Evolutionary conservation across 495 filamentous ascomycete species (phyloP), one percentile per base, ranked within the genome.

Genomic region (Aspergillus campestris): DNA sequence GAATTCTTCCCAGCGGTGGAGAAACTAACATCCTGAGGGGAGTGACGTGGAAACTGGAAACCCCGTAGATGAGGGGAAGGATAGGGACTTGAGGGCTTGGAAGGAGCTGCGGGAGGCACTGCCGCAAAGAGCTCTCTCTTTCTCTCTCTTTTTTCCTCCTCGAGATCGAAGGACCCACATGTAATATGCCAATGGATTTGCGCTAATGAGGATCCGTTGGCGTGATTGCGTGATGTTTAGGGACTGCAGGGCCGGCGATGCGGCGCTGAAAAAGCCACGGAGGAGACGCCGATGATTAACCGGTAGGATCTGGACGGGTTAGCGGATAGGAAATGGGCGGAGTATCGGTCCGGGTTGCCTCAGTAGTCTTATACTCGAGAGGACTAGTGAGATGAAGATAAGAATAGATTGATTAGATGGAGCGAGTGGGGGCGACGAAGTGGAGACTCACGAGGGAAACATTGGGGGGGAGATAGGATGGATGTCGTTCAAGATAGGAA

Each of bases 261-360:
- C 18, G 27, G 15, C n/a, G 30, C 33, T 44, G 7, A 42, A 48
- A 49, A 18, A 32, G 40, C 33, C 41, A 55, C 40, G 52, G 34
- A 45, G 44, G 18, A 34, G 15, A 24, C 5, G 7, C 44, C 52
- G 52, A 50, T 38, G 52, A 47, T 48, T 46, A 55, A 42, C 48
- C 52, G 44, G 34, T 31, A 4, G 38, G 18, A 24, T 24, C 42
- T 52, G 42, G 50, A 42, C 38, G 37, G 34, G 29, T 8, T 15
- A 3, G 38, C 13, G 24, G 30, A 37, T 33, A 40, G 40, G 42
- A 35, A 31, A 33, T 7, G 1, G 6, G 8, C 46, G 51, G 54
- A 51, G 42, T 38, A 15, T 53, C 54, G 57, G 57, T 18, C 57
- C 57, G 57, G 14, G 1, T 34, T 34, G 51, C 51, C 53, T 57